Base-by-base conservation (phyloP, 1,284 basidiomycete species). In the Tilletia setariae region DNA sequence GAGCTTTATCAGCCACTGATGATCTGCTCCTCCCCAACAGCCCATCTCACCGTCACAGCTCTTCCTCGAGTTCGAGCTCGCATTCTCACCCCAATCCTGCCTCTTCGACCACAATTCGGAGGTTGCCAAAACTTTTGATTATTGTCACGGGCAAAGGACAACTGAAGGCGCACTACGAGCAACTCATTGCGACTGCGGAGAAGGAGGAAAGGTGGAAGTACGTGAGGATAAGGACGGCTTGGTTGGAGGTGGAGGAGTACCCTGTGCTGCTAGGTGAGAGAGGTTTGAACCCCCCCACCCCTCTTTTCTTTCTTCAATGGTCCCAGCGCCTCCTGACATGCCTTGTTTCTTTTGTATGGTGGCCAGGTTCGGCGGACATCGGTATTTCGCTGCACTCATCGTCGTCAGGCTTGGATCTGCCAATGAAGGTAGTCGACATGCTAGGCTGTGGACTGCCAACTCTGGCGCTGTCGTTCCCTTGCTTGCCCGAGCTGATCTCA, bases 401-500 rank as follows among this genome's bases (percentile, higher is more conserved):
- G 81, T 94, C 92, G 0, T 95, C 92, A 0, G 91, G 88, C 0
- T 84, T 95, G 59, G 96, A 99, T 83, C 85, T 99, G 65, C 96
- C 96, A 1, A 99, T 99, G 96, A 99, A 99, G 84, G 90, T 99
- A 9, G 94, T 99, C 1, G 96, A 99, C 83, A 98, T 98, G 96
- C 96, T 98, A 83, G 96, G 96, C 0, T 98, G 94, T 75, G 90
- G 89, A 1, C 85, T 97, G 65, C 94, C 94, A 0, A 96, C 98
- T 2, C 91, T 94, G 72, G 94, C 96, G 0, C 86, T 94, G 8
- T 86, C 90, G 53, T 99, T 97, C 80, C 85, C 86, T 46, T 96
- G 94, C 81, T 85, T 99, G 35, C 83, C 87, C 67, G 95, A 98
- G 83, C 87, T 98, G 21, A 91, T 98, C 15, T 88, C 89, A 74